phyloP scores from a whole-genome alignment of 106 monocot species.

The Phalaenopsis equestris region DNA sequence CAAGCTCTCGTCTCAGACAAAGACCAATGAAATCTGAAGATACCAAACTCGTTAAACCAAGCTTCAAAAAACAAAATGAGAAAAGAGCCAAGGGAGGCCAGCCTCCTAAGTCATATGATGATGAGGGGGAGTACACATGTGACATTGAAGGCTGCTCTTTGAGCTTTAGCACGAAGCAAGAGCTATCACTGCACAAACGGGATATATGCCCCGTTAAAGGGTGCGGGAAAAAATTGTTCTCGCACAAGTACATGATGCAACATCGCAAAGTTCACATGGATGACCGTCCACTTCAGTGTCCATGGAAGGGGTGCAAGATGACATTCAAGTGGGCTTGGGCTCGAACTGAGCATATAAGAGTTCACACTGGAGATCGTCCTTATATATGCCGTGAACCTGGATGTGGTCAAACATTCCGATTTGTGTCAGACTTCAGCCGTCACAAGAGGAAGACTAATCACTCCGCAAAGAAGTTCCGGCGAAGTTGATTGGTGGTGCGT shows the following conservation, averaged over 20 bases:
- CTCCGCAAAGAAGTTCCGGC: slow-evolving; percentile 32
- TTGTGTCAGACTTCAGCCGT: slow-evolving; percentile 83
- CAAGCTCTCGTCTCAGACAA: slow-evolving; percentile 19
- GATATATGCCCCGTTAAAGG: slow-evolving; percentile 78
- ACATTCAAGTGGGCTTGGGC: slow-evolving; percentile 94
- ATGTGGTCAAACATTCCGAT: slow-evolving; percentile 79
- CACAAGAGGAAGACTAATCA: slow-evolving; percentile 92
- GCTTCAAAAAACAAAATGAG: slow-evolving; percentile 15
- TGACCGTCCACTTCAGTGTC: slow-evolving; percentile 73
- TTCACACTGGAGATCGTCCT: slow-evolving; percentile 80
- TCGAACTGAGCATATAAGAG: slow-evolving; percentile 78
- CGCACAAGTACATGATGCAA: slow-evolving; percentile 79
- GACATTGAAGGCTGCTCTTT: slow-evolving; percentile 69
- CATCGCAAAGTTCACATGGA: slow-evolving; percentile 79
- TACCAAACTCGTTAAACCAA: slow-evolving; percentile 12
- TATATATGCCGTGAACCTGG: slow-evolving; percentile 65
- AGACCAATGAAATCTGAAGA: slow-evolving; percentile 16
- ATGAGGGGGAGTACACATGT: slow-evolving; percentile 32
- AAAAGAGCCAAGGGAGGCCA: slow-evolving; percentile 22
- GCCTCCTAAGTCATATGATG: slow-evolving; percentile 12
- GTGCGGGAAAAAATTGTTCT: slow-evolving; percentile 82
- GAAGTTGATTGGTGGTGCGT: slow-evolving; percentile 7
- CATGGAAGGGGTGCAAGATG: slow-evolving; percentile 89
- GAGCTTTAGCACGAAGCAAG: slow-evolving; percentile 60
- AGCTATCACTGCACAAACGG: slow-evolving; percentile 58